phyloP scores from a whole-genome alignment of 179 eudicot genomes.

The Silene coronaria region DNA sequence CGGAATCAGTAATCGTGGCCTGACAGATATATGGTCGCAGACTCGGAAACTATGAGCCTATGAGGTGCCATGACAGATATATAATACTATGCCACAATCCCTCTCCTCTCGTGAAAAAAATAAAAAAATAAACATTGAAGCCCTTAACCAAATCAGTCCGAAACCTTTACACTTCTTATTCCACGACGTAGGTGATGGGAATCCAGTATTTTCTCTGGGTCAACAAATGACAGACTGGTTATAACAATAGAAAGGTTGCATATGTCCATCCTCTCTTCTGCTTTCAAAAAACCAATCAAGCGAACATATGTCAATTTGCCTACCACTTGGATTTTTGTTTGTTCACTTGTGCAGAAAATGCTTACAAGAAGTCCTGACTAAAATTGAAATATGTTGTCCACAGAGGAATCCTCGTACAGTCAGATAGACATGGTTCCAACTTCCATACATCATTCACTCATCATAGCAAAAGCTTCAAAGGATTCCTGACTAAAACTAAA shows the following conservation, averaged over 20 bases:
- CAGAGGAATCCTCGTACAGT: background rate
- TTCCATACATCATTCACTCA: background rate
- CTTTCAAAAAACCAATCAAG: background rate
- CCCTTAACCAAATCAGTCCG: background rate
- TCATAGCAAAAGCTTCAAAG: background rate
- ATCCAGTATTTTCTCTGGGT: background rate
- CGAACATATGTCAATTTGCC: background rate
- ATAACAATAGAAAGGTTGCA: background rate
- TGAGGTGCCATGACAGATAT: no score
- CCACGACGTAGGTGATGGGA: background rate
- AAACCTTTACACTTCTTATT: background rate
- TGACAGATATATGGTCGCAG: no score
- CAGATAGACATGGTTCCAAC: background rate
- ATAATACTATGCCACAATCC: background rate
- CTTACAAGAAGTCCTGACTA: background rate
- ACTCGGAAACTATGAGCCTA: no score
- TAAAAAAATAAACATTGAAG: no score
- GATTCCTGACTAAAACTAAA: background rate
- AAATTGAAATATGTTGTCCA: background rate
- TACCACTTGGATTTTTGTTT: background rate
- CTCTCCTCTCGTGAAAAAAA: background rate
- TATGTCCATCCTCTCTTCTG: background rate
- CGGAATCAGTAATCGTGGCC: no score
- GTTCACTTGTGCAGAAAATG: conserved; percentile 5
- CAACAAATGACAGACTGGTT: background rate